Evolutionary conservation across 345 rosid genomes (phyloP), one percentile per base, ranked within the genome.

Genomic region (Aquilaria malaccensis): DNA sequence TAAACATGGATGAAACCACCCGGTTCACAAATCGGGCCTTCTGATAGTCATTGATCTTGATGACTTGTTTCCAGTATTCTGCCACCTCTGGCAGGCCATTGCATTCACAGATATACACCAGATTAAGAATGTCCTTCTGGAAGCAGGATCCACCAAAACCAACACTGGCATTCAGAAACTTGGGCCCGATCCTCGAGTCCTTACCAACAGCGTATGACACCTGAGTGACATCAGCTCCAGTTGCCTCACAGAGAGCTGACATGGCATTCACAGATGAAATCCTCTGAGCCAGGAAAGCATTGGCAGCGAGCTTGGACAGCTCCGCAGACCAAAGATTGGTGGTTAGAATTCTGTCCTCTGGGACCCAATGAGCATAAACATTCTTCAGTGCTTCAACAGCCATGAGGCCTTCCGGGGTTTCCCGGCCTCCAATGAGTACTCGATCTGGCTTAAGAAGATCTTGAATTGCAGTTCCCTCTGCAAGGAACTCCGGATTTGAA

Each of bases 251-350:
- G 15, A 90, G 90, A 37, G 97, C 96, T 0, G 96, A 90, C 97
- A 90, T 90, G 45, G 97, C 92, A 61, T 89, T 89, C 32, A 86
- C 97, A 33, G 95, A 89, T 52, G 96, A 89, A 59, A 89, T 89
- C 78, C 92, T 85, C 79, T 87, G 95, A 12, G 97, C 97, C 76
- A 89, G 65, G 75, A 90, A 85, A 62, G 97, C 97, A 61, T 91
- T 91, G 59, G 97, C 97, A 22, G 97, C 97, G 53, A 90, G 91
- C 80, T 90, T 90, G 31, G 97, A 90, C 14, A 90, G 93, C 81
- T 90, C 97, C 4, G 97, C 97, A 0, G 96, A 90, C 96, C 96
- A 90, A 50, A 90, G 97, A 63, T 90, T 90, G 68, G 97, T 85
- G 74, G 93, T 85, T 51, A 90, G 70, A 65, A 90, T 90, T 58